Percentiles rank a stretch among this genome's conserved stretches.
These are phyloP conservation scores for Ophiobolus disseminans DNA, from an alignment of 2,329 filamentous ascomycete genomes.

Conservation along the genomic window DNA sequence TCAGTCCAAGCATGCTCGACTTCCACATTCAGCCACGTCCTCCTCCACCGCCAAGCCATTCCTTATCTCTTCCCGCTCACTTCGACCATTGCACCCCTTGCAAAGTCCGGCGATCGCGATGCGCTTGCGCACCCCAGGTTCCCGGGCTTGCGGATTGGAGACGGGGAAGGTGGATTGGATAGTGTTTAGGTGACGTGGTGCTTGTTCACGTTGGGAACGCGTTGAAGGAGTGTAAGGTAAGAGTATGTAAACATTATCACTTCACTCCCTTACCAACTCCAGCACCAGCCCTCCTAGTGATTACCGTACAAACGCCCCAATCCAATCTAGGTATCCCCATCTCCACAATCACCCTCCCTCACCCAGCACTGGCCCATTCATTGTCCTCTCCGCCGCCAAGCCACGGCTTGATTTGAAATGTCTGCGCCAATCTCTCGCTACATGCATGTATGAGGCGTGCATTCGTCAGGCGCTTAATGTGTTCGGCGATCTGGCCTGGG, in stretches of 20 bases:
- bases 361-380: slow-evolving; percentile 18
- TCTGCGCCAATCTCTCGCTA: no score
- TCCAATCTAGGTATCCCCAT: slow-evolving; percentile 19
- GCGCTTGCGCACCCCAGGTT: slow-evolving; percentile 1
- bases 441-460: no score
- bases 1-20: slow-evolving; percentile 20
- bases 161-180: no score
- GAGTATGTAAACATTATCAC: no score
- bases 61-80: slow-evolving; percentile 21
- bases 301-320: slow-evolving; percentile 17
- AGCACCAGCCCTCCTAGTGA: no score
- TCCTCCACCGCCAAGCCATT: slow-evolving; percentile 20
- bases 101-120: no score
- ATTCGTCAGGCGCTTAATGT: no score
- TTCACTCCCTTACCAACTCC: no score
- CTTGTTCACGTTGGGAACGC: no score
- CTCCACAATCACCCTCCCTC: not conserved
- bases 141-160: no score
- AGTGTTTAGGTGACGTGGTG: no score
- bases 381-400: slow-evolving; percentile 17
- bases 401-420: not conserved
- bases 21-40: slow-evolving; percentile 1
- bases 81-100: not conserved
- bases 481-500: not conserved
- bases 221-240: no score